Evolutionary conservation across 2,329 filamentous ascomycete genomes (phyloP).

Genomic region (Colletotrichum abscissum): DNA sequence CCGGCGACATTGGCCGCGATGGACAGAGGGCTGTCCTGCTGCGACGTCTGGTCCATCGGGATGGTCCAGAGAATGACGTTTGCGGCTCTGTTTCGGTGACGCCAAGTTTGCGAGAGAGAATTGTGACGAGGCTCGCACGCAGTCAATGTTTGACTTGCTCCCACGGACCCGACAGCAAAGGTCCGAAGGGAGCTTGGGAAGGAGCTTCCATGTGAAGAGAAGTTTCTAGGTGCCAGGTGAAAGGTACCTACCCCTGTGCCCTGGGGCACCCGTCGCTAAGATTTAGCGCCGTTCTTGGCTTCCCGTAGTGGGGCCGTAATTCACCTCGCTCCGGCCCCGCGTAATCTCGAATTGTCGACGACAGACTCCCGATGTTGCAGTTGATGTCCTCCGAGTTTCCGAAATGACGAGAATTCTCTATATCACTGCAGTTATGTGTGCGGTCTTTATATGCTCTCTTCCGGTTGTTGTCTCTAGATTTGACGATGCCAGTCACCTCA

Average conservation of each 20-base stretch:
- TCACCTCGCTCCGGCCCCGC: not conserved
- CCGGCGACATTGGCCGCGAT: conserved; percentile 56
- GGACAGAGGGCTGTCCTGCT: conserved; percentile 56
- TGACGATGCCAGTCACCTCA: not conserved
- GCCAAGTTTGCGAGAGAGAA: not conserved
- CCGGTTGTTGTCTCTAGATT: not conserved
- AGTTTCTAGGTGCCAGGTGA: not conserved
- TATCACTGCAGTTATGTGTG: not conserved
- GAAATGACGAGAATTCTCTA: not conserved
- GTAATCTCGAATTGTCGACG: not conserved
- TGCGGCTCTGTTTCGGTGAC: not conserved
- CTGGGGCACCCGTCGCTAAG: conserved; percentile 2
- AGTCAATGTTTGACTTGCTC: not conserved
- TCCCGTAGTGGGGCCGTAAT: not conserved
- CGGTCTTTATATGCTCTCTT: not conserved
- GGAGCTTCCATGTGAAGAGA: not conserved
- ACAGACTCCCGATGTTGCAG: not conserved
- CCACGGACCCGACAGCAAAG: not conserved
- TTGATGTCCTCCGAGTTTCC: not conserved
- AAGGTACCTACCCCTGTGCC: not conserved
- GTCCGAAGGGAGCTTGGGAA: not conserved
- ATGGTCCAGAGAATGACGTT: not conserved
- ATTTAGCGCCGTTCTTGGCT: not conserved
- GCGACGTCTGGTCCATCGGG: conserved; percentile 23
- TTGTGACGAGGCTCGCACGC: not conserved